A percentile compares a stretch with the other conserved stretches of the same genome.
These are phyloP conservation scores for Pythium chondricola DNA, from an alignment of 352 stramenopile species.

Conservation along the genomic window DNA sequence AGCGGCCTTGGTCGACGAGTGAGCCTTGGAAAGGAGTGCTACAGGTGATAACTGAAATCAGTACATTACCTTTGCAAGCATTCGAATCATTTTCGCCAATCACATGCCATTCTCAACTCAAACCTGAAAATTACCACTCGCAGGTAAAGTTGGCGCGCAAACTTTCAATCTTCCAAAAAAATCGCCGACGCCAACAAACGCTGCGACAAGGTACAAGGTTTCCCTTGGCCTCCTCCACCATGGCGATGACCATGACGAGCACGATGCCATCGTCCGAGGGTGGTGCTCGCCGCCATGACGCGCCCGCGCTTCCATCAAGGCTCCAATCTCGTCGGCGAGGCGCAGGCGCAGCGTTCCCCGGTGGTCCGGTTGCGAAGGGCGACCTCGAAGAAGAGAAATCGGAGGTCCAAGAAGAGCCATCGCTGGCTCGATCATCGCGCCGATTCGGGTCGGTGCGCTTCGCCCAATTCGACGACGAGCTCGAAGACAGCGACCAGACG, in stretches of 20 bases:
- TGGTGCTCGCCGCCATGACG: no score
- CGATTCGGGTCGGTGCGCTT: conserved; percentile 35
- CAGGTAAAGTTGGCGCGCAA: conserved; percentile 6
- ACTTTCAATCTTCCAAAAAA: neutral
- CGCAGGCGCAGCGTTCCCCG: neutral
- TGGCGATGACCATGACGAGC: conserved; percentile 18
- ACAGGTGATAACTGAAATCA: neutral
- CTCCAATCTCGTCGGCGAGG: neutral
- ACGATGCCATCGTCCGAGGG: no score
- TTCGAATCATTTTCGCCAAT: conserved; percentile 15
- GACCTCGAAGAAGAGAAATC: neutral
- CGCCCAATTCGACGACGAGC: conserved; percentile 44
- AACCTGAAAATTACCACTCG: neutral
- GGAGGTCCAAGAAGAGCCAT: no score
- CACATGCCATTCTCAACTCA: neutral
- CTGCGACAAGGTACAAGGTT: no score
- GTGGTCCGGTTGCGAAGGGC: neutral
- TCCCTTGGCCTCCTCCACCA: neutral
- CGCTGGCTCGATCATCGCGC: no score
- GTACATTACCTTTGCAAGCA: neutral
- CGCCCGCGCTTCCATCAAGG: neutral
- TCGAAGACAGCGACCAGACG: conserved; percentile 68
- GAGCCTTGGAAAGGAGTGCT: neutral
- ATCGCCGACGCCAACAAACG: no score
- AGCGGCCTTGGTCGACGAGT: neutral